Percentiles rank a stretch among this genome's conserved stretches.
Conservation (phyloP, 192 early-diverging fungal genomes). For the Coemansia sp. region DNA sequence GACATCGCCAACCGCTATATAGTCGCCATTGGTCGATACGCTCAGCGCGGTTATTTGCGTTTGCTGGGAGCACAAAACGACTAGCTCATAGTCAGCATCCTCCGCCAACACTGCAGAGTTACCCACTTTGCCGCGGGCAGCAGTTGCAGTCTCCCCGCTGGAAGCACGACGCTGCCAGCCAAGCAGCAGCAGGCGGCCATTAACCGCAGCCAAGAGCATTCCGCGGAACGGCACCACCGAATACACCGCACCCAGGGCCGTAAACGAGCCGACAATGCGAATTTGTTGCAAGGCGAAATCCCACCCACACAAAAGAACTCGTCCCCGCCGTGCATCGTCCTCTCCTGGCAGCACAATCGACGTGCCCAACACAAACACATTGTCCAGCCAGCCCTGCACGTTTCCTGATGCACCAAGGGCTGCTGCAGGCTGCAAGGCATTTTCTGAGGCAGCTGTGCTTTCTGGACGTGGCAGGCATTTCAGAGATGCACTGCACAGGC, state of each 20-base stretch:
- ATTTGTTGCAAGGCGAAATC: constrained; percentile 53
- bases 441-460: background rate
- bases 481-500: constrained; percentile 33
- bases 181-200: constrained; percentile 48
- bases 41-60: constrained; percentile 60
- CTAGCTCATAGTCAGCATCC: constrained; percentile 29
- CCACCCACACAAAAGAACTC: constrained; percentile 67
- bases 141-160: background rate
- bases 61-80: constrained; percentile 38
- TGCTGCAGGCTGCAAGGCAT: background rate
- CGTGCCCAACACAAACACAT: constrained; percentile 76
- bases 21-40: constrained; percentile 63
- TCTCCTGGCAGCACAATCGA: constrained; percentile 56
- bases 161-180: constrained; percentile 28
- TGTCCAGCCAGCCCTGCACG: constrained; percentile 11
- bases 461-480: constrained; percentile 7
- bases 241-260: constrained; percentile 68
- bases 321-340: constrained; percentile 67
- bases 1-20: constrained; percentile 78
- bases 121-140: background rate
- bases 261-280: constrained; percentile 48
- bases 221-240: constrained; percentile 56
- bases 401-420: background rate
- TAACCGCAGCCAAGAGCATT: constrained; percentile 66
- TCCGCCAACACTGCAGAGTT: constrained; percentile 4